Percentiles rank a stretch among this genome's conserved stretches.
Conservation (phyloP, 192 early-diverging fungal species). For the Diversispora eburnea region DNA sequence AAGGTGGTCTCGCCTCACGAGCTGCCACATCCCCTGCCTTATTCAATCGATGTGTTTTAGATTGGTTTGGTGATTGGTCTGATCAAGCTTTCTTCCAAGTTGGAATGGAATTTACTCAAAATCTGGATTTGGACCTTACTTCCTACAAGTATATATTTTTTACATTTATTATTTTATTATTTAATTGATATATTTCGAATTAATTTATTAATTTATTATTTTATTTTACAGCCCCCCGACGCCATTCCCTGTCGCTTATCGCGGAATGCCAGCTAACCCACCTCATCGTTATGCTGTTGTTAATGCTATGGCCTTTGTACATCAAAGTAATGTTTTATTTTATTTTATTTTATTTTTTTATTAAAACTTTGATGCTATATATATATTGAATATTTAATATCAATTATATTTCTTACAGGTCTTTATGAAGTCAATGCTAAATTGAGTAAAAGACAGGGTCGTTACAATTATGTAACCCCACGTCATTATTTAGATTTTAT, state of each 20-base stretch:
- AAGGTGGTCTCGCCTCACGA: constrained; percentile 82
- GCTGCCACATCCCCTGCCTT: constrained; percentile 98
- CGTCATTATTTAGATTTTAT: constrained; percentile 99
- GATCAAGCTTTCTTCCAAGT: constrained; percentile 98
- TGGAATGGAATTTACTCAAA: constrained; percentile 90
- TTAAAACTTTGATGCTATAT: too few species aligned
- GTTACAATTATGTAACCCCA: constrained; percentile 88
- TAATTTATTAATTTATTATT: too few species aligned
- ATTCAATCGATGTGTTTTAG: constrained; percentile 99
- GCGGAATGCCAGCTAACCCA: constrained; percentile 64
- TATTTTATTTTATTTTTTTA: too few species aligned
- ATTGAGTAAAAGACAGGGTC: constrained; percentile 76
- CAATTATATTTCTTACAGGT: constrained; percentile 24
- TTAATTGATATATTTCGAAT: too few species aligned
- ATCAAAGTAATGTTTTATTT: constrained; percentile 50
- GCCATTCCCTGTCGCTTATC: constrained; percentile 73
- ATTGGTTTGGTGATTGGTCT: constrained; percentile 99
- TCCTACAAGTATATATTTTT: too few species aligned
- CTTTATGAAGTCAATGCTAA: constrained; percentile 82
- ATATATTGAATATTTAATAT: too few species aligned
- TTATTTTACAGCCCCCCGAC: constrained; percentile 45
- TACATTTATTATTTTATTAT: too few species aligned
- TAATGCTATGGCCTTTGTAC: constrained; percentile 90
- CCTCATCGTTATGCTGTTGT: constrained; percentile 81
- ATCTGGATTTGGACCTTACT: constrained; percentile 80